Base-by-base conservation (phyloP, 1,139 yeast species). In the Blastobotrys buckinghamii region DNA sequence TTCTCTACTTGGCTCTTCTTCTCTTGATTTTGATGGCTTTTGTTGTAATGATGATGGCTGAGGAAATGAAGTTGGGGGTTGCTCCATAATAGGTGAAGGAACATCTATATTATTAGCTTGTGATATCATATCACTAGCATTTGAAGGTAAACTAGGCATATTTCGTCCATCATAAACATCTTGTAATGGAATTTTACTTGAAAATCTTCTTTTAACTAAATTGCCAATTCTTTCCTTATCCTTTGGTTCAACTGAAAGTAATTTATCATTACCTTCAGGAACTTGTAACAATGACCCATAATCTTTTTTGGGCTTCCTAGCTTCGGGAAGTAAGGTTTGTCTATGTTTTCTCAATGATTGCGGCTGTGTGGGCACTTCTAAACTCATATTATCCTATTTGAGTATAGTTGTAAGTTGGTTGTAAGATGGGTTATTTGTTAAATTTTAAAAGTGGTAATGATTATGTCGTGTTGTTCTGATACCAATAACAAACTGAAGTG, bases 341-440 rank as follows among this genome's bases (percentile, higher is more conserved):
- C 66, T 53, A 45, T 63, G 65, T 50, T 60, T 59, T 39, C 67
- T 53, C 53, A 63, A 50, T 40, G 67, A 63, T 47, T 62, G 63
- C 29, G 50, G 52, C n/a, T 38, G 48, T 26, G 34, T n/a, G 6
- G 20, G 29, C n/a, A n/a, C n/a, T 26, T 29, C 32, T 29, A 29
- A 29, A 29, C 32, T 29, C 32, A 29, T 29, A 6, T 6, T 29
- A n/a, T n/a, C n/a, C n/a, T n/a, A n/a, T n/a, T n/a, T n/a, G n/a
- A n/a, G n/a, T n/a, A n/a, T n/a, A n/a, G n/a, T n/a, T n/a, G n/a
- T n/a, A n/a, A n/a, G n/a, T n/a, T n/a, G n/a, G n/a, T n/a, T n/a
- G n/a, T n/a, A n/a, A n/a, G n/a, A n/a, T n/a, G n/a, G n/a, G n/a
- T n/a, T n/a, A 7, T 26, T 26, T 6, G 29, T 6, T 7, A 26